Evolutionary conservation across 2,329 filamentous ascomycete species (phyloP), one percentile per base, ranked within the genome.

Genomic region (Colletotrichum shisoi): DNA sequence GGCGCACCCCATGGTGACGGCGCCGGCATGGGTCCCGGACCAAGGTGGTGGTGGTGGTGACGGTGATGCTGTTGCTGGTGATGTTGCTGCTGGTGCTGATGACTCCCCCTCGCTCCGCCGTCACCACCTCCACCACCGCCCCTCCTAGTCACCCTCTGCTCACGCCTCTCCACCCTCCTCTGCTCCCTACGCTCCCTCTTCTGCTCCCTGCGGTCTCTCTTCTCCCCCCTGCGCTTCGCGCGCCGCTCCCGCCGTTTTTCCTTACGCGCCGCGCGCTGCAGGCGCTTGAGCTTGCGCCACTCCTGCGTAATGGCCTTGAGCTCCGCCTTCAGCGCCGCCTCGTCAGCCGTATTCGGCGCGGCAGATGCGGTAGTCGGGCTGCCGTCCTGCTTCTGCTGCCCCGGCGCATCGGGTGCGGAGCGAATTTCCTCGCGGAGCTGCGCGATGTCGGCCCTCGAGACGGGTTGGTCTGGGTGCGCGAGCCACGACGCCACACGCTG

Each of bases 401-500:
- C 52, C 45, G 44, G n/a, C 34, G 56, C 40, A 31, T n/a, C 56
- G 11, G 45, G 21, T 4, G 57, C 53, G 24, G 61, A 39, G 21
- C 63, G 58, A 52, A 40, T 44, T 40, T 56, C 40, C 46, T 57
- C 24, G 24, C 65, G 62, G n/a, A 68, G 21, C 37, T 57, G 61
- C 42, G 56, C 76, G 3, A 87, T 74, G 31, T 79, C 79, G 5
- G 78, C 76, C 67, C 76, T 82, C 9, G 81, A 85, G 69, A 84
- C 80, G 6, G 80, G 78, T 57, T 83, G 77, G 0, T 85, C 80
- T 0, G 85, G 84, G 44, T 81, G 77, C 9, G 79, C 74, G 1
- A 85, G 78, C 84, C 85, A 88, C 8, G 77, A 73, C 24, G 77
- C 70, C 17, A 89, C 76, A 3, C 79, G 79, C 13, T 77, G 72